Evolutionary conservation across 164 flowering plant species (phyloP), one percentile per base, ranked within the genome.

Genomic region (Malania oleifera): DNA sequence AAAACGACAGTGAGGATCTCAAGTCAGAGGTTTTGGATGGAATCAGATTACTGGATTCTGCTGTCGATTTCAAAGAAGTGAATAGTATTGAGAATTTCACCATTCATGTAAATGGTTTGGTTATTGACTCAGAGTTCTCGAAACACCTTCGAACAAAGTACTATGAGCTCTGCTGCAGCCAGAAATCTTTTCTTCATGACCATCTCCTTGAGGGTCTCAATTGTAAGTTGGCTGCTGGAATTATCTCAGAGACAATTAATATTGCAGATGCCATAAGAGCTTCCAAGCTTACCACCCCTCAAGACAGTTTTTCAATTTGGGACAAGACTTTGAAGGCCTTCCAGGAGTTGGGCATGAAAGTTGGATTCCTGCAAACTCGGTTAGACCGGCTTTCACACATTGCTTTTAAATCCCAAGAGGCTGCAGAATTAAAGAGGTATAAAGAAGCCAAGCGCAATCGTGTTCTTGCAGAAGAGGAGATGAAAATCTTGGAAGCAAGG

Each of bases 91-190:
- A 73, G 31, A 56, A 71, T 43, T 79, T 76, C 67, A 64, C 56
- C 31, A 70, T 70, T 56, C 23, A 49, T 20, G 76, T 76, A 52
- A 61, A 72, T 29, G 78, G 69, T 24, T 63, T 72, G 40, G 57
- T 65, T 53, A 63, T 73, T 25, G 73, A 79, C 57, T 63, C 75
- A 10, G 75, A 73, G 35, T 56, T 76, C 7, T 51, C 77, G 5
- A 57, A 74, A 35, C 56, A 57, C n/a, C 57, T 63, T 22, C 23
- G 61, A 45, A 24, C 47, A n/a, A 72, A 61, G 31, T 79, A 76
- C 62, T 71, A 74, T 37, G 66, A 73, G 38, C 77, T 79, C 1
- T 79, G 83, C 66, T 51, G 73, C 70, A 70, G 68, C 48, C 73
- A 68, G 56, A 72, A 70, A 13, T 56, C 65, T 1, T 62, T 67